A percentile compares a stretch with the other conserved stretches of the same genome.
phyloP scores from a whole-genome alignment of 345 rosid genomes.

The Sisymbrium altissimum region DNA sequence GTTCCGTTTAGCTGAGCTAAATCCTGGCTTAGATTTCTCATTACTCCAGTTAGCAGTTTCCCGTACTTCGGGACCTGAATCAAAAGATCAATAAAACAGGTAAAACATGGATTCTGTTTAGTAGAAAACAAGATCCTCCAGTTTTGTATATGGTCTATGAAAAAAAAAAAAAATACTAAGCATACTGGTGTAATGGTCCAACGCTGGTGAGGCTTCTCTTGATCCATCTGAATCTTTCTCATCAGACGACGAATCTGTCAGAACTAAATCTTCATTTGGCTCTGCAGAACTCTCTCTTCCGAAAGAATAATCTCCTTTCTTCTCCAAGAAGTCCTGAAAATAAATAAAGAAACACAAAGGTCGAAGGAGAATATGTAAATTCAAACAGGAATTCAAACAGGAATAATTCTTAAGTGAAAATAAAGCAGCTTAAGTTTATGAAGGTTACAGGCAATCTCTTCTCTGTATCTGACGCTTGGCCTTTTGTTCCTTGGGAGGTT shows the following conservation, averaged over 20 bases:
- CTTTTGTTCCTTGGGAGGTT: conserved; percentile 37
- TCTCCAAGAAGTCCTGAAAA: conserved; percentile 51
- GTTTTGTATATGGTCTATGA: conserved; percentile 5
- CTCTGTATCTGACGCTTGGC: conserved; percentile 39
- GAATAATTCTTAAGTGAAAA: neutral
- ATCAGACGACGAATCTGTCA: conserved; percentile 47
- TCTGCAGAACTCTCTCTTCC: conserved; percentile 30
- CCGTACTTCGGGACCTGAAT: conserved; percentile 18
- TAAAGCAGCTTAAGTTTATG: conserved; percentile 20
- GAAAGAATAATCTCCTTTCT: conserved; percentile 40
- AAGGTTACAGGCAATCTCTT: conserved; percentile 54
- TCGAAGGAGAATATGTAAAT: conserved; percentile 15
- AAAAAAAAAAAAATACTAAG: neutral
- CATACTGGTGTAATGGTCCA: conserved; percentile 33
- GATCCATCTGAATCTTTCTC: conserved; percentile 46
- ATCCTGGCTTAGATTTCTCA: conserved; percentile 40
- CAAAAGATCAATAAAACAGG: neutral
- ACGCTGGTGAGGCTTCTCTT: conserved; percentile 47
- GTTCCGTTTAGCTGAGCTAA: conserved; percentile 47
- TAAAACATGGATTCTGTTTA: conserved; percentile 9
- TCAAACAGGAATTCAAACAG: conserved; percentile 10
- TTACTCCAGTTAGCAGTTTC: conserved; percentile 34
- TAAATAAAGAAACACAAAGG: conserved; percentile 46
- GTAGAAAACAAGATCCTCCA: neutral
- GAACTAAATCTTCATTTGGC: conserved; percentile 39